phyloP scores from a whole-genome alignment of 2,329 filamentous ascomycete genomes.

The Pseudogymnoascus sp. region DNA sequence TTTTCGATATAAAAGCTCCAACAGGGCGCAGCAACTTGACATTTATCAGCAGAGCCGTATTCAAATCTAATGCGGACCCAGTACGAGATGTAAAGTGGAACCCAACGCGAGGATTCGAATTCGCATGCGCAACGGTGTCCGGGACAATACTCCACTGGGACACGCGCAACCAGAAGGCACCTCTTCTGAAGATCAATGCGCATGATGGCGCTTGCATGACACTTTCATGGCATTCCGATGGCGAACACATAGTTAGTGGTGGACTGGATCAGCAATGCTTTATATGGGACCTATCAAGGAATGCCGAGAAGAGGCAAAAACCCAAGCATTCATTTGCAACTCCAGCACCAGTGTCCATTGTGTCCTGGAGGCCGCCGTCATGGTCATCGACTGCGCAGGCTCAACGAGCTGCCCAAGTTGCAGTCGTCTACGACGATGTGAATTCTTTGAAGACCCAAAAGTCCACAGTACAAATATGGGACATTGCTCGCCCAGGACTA shows the following conservation, averaged over 20 bases:
- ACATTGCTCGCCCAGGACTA: constrained; percentile 60
- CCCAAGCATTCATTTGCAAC: constrained; percentile 56
- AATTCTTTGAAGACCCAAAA: constrained; percentile 49
- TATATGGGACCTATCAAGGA: constrained; percentile 58
- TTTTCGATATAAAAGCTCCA: constrained; percentile 49
- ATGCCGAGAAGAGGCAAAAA: constrained; percentile 58
- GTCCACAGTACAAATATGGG: constrained; percentile 59
- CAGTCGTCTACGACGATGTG: constrained; percentile 55
- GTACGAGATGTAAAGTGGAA: constrained; percentile 62
- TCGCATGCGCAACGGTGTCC: constrained; percentile 59
- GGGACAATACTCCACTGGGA: constrained; percentile 61
- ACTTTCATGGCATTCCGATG: constrained; percentile 63
- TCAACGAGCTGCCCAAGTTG: constrained; percentile 54
- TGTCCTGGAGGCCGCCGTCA: constrained; percentile 58
- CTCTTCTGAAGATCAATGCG: constrained; percentile 53
- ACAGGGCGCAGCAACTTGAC: constrained; percentile 42
- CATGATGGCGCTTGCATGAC: constrained; percentile 55
- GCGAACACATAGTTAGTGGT: constrained; percentile 58
- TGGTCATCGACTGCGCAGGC: constrained; percentile 60
- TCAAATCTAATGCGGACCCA: constrained; percentile 45
- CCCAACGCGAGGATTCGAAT: constrained; percentile 53
- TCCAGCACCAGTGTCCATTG: constrained; percentile 52
- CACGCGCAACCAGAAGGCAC: constrained; percentile 47
- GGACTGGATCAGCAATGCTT: constrained; percentile 56
- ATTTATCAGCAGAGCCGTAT: constrained; percentile 33